Conservation (phyloP, 257 asterid species). For the Nicotiana paniculata region DNA sequence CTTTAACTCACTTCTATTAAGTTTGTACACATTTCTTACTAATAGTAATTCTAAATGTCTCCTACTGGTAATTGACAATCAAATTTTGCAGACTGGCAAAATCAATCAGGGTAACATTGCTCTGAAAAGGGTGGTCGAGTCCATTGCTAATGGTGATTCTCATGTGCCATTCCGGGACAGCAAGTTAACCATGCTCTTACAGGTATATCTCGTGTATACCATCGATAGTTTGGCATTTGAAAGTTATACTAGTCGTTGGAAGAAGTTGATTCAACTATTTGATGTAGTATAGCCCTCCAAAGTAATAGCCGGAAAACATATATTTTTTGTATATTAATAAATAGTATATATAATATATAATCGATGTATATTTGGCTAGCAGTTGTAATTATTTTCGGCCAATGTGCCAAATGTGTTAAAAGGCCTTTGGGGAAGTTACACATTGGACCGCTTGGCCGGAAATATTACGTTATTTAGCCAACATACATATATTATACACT, state of each 20-base stretch:
- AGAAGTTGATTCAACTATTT: conserved; percentile 4
- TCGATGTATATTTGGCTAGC: too few relatives aligned
- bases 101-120: conserved; percentile 93
- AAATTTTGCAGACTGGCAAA: conserved; percentile 66
- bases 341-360: too few relatives aligned
- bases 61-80: not conserved
- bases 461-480: too few relatives aligned
- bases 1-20: not conserved
- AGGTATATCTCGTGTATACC: conserved; percentile 32
- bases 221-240: not conserved
- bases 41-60: not conserved
- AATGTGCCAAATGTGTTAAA: too few relatives aligned
- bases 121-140: conserved; percentile 85
- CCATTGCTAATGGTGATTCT: conserved; percentile 93
- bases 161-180: conserved; percentile 98
- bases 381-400: too few relatives aligned
- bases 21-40: not conserved
- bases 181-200: conserved; percentile 98
- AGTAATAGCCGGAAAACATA: too few relatives aligned
- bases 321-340: too few relatives aligned
- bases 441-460: too few relatives aligned
- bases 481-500: too few relatives aligned
- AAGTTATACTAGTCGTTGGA: not conserved
- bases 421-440: too few relatives aligned
- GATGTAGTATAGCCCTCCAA: conserved; percentile 24